Evolutionary conservation across 2,329 filamentous ascomycete species (phyloP).

Genomic region (Xylariaceae sp.): DNA sequence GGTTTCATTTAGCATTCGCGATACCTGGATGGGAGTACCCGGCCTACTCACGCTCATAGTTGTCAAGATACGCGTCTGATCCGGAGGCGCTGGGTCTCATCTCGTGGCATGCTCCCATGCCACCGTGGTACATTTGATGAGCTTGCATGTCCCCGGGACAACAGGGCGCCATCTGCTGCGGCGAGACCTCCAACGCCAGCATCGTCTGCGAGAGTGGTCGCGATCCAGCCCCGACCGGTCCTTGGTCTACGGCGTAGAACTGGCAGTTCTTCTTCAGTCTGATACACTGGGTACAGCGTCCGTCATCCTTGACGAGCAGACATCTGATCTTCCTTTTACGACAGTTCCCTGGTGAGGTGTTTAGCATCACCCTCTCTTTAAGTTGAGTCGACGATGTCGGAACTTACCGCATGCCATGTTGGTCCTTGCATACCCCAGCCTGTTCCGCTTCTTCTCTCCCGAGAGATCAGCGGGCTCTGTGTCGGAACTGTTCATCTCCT

Average conservation of each 20-base stretch:
- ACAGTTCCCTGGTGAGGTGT: constrained; percentile 64
- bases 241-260: constrained; percentile 84
- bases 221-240: constrained; percentile 40
- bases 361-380: constrained; percentile 15
- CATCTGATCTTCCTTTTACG: constrained; percentile 91
- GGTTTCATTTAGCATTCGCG: constrained; percentile 24
- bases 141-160: constrained; percentile 40
- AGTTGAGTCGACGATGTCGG: not conserved
- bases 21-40: no score
- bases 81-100: constrained; percentile 43
- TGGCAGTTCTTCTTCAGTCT: constrained; percentile 90
- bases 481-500: constrained; percentile 36
- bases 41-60: constrained; percentile 40
- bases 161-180: constrained; percentile 15
- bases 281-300: constrained; percentile 87
- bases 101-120: constrained; percentile 39
- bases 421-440: constrained; percentile 90
- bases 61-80: constrained; percentile 29
- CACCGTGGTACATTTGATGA: constrained; percentile 41
- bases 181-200: constrained; percentile 6
- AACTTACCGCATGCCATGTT: constrained; percentile 91
- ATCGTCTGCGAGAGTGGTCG: constrained; percentile 10
- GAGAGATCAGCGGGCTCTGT: constrained; percentile 33
- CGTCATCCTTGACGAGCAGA: constrained; percentile 67
- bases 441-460: constrained; percentile 67